Percentiles rank a stretch among this genome's conserved stretches.
phyloP scores from a whole-genome alignment of 345 rosid genomes.

The Gossypium ekmanianum region DNA sequence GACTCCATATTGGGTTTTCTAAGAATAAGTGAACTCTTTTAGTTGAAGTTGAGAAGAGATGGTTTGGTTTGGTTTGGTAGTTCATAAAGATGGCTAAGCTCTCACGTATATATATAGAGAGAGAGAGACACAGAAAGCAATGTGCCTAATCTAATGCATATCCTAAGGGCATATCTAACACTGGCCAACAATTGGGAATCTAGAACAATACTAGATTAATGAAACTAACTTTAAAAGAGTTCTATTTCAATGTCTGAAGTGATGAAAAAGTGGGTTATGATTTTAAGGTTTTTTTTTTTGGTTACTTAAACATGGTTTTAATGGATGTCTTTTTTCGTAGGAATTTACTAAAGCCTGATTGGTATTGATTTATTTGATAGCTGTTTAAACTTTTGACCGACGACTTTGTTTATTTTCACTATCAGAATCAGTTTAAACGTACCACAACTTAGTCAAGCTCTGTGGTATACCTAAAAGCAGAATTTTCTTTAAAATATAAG shows the following conservation, averaged over 20 bases:
- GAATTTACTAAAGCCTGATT: not conserved
- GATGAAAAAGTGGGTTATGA: not conserved
- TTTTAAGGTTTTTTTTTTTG: not conserved
- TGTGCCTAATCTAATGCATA: not conserved
- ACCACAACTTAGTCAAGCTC: not conserved
- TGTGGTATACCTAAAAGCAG: not conserved
- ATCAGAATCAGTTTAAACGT: not conserved
- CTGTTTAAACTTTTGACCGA: not conserved
- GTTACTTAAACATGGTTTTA: no score
- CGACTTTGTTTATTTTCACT: not conserved
- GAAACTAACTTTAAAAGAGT: not conserved
- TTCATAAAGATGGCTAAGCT: not conserved
- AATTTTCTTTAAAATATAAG: not conserved
- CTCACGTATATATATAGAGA: not conserved
- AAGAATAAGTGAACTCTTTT: no score
- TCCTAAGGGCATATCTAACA: not conserved
- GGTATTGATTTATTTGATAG: not conserved
- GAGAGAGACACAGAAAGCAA: not conserved
- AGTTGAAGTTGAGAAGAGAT: not conserved
- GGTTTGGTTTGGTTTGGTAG: not conserved
- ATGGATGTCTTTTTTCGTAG: no score
- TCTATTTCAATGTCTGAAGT: not conserved
- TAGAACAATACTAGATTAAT: not conserved
- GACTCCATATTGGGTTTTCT: conserved; percentile 27
- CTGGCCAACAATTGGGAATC: not conserved